Evolutionary conservation across 306 rosid genomes (phyloP).

Genomic region (Fragaria vesca): DNA sequence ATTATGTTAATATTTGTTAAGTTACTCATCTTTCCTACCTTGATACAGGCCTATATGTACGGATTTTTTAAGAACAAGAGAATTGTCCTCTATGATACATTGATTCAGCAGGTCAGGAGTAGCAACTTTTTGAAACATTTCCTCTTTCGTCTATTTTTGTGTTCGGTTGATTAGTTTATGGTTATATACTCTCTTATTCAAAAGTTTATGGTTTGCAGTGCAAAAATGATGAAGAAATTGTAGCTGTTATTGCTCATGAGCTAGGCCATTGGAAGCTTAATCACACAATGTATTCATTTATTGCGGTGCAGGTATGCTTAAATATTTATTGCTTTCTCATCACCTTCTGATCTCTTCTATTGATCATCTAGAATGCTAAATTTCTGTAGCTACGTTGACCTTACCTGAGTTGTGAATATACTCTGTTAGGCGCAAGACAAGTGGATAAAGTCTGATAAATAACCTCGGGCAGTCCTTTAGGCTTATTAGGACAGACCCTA

Average conservation of each 20-base stretch:
- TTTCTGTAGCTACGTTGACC: not conserved
- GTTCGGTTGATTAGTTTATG: not conserved
- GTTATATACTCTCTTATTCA: not conserved
- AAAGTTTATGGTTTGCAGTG: conserved; percentile 51
- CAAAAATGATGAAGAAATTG: conserved; percentile 90
- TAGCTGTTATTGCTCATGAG: conserved; percentile 96
- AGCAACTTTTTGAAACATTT: conserved; percentile 6
- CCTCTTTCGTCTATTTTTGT: not conserved
- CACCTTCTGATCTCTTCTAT: conserved; percentile 1
- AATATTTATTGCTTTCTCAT: conserved; percentile 17
- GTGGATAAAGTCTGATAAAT: not conserved
- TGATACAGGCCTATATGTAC: conserved; percentile 95
- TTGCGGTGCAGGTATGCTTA: conserved; percentile 86
- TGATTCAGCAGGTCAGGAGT: conserved; percentile 83
- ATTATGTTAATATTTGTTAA: not conserved
- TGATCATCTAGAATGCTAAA: conserved; percentile 9
- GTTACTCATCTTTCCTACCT: conserved; percentile 20
- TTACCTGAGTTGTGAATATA: not conserved
- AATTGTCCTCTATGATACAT: conserved; percentile 93
- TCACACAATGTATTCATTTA: conserved; percentile 86
- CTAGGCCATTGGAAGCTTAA: conserved; percentile 99
- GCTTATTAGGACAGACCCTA: not conserved
- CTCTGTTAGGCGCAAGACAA: not conserved
- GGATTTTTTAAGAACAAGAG: conserved; percentile 98
- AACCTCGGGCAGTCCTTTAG: not conserved